A percentile compares a stretch with the other conserved stretches of the same genome.
phyloP scores from a whole-genome alignment of 257 asterid genomes.

The Ligustrum vulgare region DNA sequence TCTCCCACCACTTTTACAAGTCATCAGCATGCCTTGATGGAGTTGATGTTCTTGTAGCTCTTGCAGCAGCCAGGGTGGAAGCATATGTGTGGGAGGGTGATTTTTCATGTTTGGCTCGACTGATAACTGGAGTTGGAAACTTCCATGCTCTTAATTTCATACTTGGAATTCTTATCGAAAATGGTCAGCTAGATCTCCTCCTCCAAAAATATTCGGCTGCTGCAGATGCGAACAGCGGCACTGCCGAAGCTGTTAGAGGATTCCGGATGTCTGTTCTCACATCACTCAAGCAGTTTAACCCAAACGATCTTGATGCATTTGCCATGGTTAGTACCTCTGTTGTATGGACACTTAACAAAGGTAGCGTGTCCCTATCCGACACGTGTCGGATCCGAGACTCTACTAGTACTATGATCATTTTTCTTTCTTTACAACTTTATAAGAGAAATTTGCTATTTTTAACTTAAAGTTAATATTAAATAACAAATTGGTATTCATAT shows the following conservation, averaged over 20 bases:
- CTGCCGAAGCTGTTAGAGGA: slow-evolving; percentile 88
- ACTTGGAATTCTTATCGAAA: slow-evolving; percentile 91
- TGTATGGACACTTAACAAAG: too few species aligned
- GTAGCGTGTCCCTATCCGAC: too few species aligned
- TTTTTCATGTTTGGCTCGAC: slow-evolving; percentile 94
- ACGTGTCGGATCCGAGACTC: too few species aligned
- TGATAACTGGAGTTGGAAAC: slow-evolving; percentile 97
- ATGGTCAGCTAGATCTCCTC: slow-evolving; percentile 93
- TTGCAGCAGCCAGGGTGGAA: slow-evolving; percentile 96
- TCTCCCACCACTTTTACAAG: slow-evolving; percentile 98
- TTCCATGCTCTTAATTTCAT: slow-evolving; percentile 90
- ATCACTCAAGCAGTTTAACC: slow-evolving; percentile 87
- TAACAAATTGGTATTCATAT: too few species aligned
- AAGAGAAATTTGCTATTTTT: too few species aligned
- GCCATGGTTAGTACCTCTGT: slow-evolving; percentile 61
- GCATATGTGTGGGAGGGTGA: slow-evolving; percentile 95
- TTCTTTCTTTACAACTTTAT: too few species aligned
- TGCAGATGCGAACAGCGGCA: slow-evolving; percentile 72
- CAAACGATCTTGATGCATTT: slow-evolving; percentile 85
- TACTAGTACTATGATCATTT: too few species aligned
- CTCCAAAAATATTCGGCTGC: slow-evolving; percentile 93
- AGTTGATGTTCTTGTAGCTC: slow-evolving; percentile 98
- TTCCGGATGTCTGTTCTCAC: slow-evolving; percentile 98
- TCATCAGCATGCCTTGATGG: slow-evolving; percentile 96
- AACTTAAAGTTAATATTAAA: too few species aligned